Base-by-base conservation (phyloP, 202 grass and related monocot species). In the Schoenoplectus tabernaemontani region DNA sequence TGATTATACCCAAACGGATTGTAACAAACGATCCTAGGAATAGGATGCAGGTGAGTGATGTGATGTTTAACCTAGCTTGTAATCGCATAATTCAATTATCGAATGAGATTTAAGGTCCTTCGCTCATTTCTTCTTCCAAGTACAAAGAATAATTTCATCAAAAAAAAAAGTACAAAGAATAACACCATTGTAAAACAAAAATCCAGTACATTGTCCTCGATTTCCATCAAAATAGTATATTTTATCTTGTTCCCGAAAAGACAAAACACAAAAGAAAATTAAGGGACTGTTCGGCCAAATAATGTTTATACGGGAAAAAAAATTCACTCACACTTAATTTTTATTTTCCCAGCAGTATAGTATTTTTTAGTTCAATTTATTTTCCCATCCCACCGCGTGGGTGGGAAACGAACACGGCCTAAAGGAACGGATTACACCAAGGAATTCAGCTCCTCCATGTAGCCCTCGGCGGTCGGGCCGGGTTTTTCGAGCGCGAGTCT, bases 121-220 rank as follows among this genome's bases (percentile, higher is more conserved):
- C 30, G 3, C 37, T 19, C 64, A 11, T 68, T 7, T 24, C 44
- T 75, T 75, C n/a, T 51, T 24, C 42, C 47, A 78, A 78, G 75
- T 78, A 78, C 75, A 78, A 38, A 78, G 46, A 59, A 78, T 78
- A 39, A 78, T n/a, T n/a, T n/a, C n/a, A n/a, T n/a, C n/a, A n/a
- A n/a, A n/a, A n/a, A n/a, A n/a, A n/a, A n/a, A n/a, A n/a, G 78
- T 80, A 80, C 59, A 80, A 47, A n/a, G n/a, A n/a, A n/a, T n/a
- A n/a, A n/a, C 32, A 56, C n/a, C 58, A 13, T 42, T 54, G 22
- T 76, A 9, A 2, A 68, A 2, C 22, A 9, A 24, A 77, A 78
- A 57, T 10, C 34, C 59, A 78, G 74, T 78, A 78, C 47, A 78
- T 19, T 33, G 71, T 32, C 17, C 71, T 76, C 5, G 4, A 68